Evolutionary conservation across 495 filamentous ascomycete genomes (phyloP).

Genomic region (Penicillium fimorum): DNA sequence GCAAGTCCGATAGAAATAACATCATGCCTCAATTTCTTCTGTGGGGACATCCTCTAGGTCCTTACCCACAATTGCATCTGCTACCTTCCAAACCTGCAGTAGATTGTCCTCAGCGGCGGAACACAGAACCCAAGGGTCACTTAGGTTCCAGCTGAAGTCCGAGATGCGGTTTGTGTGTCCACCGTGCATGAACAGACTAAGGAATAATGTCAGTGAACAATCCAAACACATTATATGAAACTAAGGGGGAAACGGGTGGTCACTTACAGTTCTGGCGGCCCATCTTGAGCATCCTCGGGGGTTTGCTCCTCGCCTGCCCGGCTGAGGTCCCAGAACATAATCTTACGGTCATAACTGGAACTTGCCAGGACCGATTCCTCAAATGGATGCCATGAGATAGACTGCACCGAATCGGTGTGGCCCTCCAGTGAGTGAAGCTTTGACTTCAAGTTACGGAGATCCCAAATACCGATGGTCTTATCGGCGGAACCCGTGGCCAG

Average conservation of each 20-base stretch:
- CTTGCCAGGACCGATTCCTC: slow-evolving; percentile 86
- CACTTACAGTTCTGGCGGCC: slow-evolving; percentile 88
- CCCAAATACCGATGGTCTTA: slow-evolving; percentile 93
- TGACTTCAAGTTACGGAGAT: slow-evolving; percentile 80
- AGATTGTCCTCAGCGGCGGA: slow-evolving; percentile 96
- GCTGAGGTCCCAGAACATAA: slow-evolving; percentile 95
- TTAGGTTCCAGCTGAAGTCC: slow-evolving; percentile 97
- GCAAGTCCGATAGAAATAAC: not conserved
- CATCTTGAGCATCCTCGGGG: slow-evolving; percentile 94
- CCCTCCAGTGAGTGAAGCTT: slow-evolving; percentile 84
- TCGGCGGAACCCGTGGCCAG: slow-evolving; percentile 92
- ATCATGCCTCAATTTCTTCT: slow-evolving; percentile 69
- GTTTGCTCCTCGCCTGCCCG: slow-evolving; percentile 90
- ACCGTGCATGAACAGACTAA: slow-evolving; percentile 94
- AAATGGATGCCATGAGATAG: slow-evolving; percentile 88
- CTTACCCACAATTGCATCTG: slow-evolving; percentile 81
- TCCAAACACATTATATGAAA: not conserved
- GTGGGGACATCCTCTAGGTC: slow-evolving; percentile 74
- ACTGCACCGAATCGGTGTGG: slow-evolving; percentile 85
- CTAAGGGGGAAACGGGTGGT: not conserved
- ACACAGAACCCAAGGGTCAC: slow-evolving; percentile 92
- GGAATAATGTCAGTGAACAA: slow-evolving; percentile 23
- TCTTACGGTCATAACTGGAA: slow-evolving; percentile 84
- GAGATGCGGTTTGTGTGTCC: slow-evolving; percentile 95
- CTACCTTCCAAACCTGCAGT: slow-evolving; percentile 95